A percentile compares a stretch with the other conserved stretches of the same genome.
These are phyloP conservation scores for Jaminaea rosea DNA, from an alignment of 1,284 basidiomycete species.

Conservation along the genomic window DNA sequence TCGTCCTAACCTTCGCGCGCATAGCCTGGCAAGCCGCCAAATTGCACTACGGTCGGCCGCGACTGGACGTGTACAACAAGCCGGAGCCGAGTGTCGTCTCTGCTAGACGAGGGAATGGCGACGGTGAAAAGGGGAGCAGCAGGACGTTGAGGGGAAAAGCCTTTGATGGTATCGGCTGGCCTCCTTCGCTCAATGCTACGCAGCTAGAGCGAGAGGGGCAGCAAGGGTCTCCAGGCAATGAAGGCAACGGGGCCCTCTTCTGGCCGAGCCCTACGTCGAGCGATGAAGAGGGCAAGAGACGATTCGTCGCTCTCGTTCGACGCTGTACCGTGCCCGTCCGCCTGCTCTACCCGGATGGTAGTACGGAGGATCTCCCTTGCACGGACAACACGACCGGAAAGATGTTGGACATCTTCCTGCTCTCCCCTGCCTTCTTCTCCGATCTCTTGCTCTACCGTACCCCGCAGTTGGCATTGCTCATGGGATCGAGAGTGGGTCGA, in stretches of 20 bases:
- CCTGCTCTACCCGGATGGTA: background rate
- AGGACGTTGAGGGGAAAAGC: too few species aligned
- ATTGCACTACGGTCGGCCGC: conserved; percentile 61
- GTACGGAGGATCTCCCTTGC: background rate
- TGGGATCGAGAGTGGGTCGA: conserved; percentile 2
- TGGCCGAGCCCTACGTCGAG: background rate
- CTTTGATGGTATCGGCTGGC: conserved; percentile 6
- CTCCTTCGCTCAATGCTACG: conserved; percentile 1
- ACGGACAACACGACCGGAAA: background rate
- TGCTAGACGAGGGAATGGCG: background rate
- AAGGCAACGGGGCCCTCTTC: background rate
- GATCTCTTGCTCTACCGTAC: background rate
- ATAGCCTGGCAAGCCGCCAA: conserved; percentile 61
- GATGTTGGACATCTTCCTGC: conserved; percentile 1
- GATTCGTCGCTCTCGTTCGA: background rate
- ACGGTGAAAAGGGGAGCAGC: background rate
- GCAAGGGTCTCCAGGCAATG: background rate
- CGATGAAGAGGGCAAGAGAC: background rate
- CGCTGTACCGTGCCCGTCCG: background rate
- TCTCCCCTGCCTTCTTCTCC: conserved; percentile 5
- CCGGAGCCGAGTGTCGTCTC: conserved; percentile 51
- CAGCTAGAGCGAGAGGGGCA: background rate
- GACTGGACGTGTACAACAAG: conserved; percentile 58
- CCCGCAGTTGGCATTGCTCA: background rate
- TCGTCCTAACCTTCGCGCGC: conserved; percentile 58